Evolutionary conservation across 192 early-diverging fungal genomes (phyloP), one percentile per base, ranked within the genome.

Genomic region (Coemansia sp.): DNA sequence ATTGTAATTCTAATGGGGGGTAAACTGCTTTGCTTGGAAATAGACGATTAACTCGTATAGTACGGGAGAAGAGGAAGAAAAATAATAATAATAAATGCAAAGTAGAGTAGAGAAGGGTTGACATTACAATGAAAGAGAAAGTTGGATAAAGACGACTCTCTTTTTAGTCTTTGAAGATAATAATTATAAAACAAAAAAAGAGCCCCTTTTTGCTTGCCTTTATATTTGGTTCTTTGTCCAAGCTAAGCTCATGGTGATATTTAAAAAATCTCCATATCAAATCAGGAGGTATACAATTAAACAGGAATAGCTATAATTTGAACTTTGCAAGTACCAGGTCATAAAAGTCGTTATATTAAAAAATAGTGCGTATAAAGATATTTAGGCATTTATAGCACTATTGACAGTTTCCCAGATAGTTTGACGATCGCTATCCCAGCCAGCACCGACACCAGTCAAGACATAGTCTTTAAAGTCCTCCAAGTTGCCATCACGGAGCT

Each of bases 401-500:
- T 81, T 81, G 71, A 81, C 68, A 3, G 75, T 34, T 15, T 71
- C 34, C 80, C 80, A 83, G 27, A 62, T 29, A 24, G 46, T 52
- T 46, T 49, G 11, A 22, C 80, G 71, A 20, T 31, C 13, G 18
- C 64, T 62, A 31, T 67, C 53, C 80, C 75, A 78, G 40, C 52
- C 3, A 2, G 80, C 67, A 5, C 69, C 65, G 18, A 84, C 77
- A 24, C 70, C 81, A 53, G 44, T 72, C 27, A 66, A 55, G 20
- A 74, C 47, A 47, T 84, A 84, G 52, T 74, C 67, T 50, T 80
- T 73, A 67, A 84, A 84, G 31, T 76, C 74, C 2, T 65, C 69
- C 6, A 58, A 34, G 22, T 71, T 71, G 60, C 78, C 74, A 8
- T 73, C 71, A 27, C 69, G 66, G 46, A 84, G 69, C 69, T 72